Percentiles rank a stretch among this genome's conserved stretches.
phyloP scores from a whole-genome alignment of 192 early-diverging fungal genomes.

The Coemansia asiatica region DNA sequence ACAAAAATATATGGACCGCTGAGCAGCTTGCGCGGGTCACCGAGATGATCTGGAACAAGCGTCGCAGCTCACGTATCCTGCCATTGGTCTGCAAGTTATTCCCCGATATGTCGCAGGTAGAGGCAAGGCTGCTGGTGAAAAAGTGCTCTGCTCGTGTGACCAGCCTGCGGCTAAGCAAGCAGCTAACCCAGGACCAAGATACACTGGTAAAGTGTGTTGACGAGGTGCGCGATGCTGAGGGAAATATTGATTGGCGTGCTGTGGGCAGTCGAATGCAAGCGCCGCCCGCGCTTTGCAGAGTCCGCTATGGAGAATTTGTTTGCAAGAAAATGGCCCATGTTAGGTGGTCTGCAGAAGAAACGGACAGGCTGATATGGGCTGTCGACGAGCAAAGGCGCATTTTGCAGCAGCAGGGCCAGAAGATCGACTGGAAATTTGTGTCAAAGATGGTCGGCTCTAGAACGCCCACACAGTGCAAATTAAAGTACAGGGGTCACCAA shows the following conservation, averaged over 20 bases:
- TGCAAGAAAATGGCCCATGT: not conserved
- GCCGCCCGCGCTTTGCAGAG: slow-evolving; percentile 8
- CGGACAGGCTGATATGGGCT: not conserved
- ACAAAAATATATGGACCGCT: not conserved
- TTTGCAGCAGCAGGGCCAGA: not conserved
- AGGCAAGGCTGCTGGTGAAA: not conserved
- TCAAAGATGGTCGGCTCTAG: not conserved
- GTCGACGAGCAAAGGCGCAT: not conserved
- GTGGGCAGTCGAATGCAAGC: not conserved
- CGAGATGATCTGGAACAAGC: not conserved
- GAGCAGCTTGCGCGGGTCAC: not conserved
- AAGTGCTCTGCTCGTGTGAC: not conserved
- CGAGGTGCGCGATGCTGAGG: not conserved
- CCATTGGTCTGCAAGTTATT: not conserved
- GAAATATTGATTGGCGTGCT: slow-evolving; percentile 5
- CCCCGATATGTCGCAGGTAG: not conserved
- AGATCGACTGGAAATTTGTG: not conserved
- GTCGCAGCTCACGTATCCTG: not conserved
- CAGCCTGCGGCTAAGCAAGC: not conserved
- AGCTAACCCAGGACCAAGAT: not conserved
- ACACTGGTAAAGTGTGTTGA: not conserved
- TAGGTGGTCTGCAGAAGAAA: not conserved
- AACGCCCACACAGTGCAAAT: not conserved
- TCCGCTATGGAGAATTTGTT: not conserved
- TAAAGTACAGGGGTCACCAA: too few relatives aligned